Conservation (phyloP, 2,329 filamentous ascomycete genomes). For the Arthrobotrys pseudoclavata region DNA sequence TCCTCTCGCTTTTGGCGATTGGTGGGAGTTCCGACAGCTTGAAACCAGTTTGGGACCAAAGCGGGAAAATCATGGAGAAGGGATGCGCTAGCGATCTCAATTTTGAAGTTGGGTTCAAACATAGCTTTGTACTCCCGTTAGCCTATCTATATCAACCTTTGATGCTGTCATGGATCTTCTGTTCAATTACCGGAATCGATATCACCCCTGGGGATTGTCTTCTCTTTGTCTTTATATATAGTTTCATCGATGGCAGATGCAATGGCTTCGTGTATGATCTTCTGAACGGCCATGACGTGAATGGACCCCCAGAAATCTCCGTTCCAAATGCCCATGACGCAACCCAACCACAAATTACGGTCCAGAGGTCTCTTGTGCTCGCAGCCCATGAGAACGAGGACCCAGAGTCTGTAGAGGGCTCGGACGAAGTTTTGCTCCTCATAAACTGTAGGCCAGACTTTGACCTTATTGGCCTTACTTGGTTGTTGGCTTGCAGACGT, state of each 20-base stretch:
- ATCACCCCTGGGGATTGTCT: not conserved
- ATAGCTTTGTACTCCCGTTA: not conserved
- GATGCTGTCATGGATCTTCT: not conserved
- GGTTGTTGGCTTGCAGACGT: not conserved
- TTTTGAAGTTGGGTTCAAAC: not conserved
- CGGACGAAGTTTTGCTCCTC: slow-evolving; percentile 27
- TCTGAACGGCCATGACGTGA: slow-evolving; percentile 21
- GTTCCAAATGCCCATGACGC: slow-evolving; percentile 6
- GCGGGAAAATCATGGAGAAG: slow-evolving; percentile 39
- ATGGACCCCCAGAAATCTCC: slow-evolving; percentile 36
- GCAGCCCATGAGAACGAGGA: slow-evolving; percentile 26
- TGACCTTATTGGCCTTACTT: not conserved
- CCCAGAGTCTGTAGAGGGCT: slow-evolving; percentile 30
- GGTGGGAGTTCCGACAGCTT: not conserved
- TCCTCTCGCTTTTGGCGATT: not conserved
- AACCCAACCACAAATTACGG: not conserved
- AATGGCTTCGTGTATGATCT: slow-evolving; percentile 7
- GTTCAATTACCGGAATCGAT: not conserved
- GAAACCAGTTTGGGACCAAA: slow-evolving; percentile 12
- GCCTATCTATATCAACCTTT: not conserved
- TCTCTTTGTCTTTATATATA: slow-evolving; percentile 12
- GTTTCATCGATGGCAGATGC: not conserved
- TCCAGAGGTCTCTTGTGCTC: slow-evolving; percentile 15
- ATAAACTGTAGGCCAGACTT: not conserved
- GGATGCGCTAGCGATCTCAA: not conserved